Evolutionary conservation across 2,329 filamentous ascomycete genomes (phyloP).

Genomic region (Fusarium mundagurra): DNA sequence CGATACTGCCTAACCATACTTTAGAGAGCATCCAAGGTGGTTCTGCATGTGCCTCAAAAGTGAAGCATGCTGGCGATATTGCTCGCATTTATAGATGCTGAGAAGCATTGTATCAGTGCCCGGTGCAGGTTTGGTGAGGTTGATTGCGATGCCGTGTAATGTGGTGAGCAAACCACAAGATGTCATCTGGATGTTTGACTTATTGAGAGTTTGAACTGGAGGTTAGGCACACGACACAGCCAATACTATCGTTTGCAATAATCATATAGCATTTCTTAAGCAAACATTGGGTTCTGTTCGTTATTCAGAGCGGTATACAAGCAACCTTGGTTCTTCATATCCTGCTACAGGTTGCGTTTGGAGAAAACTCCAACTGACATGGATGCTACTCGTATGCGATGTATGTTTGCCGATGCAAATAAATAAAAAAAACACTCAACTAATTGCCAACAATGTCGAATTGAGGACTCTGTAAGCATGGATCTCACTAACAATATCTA

Average conservation of each 20-base stretch:
- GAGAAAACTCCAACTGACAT: too few relatives aligned
- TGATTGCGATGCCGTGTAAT: not conserved
- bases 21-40: not conserved
- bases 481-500: not conserved
- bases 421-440: not conserved
- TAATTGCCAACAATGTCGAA: not conserved
- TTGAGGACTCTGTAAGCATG: not conserved
- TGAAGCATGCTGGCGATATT: not conserved
- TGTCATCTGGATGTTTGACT: not conserved
- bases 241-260: not conserved
- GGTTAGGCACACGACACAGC: not conserved
- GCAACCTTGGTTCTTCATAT: not conserved
- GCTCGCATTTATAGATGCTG: conserved; percentile 9
- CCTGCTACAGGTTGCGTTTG: not conserved
- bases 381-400: not conserved
- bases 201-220: not conserved
- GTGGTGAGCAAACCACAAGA: not conserved
- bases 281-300: not conserved
- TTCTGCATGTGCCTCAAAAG: not conserved
- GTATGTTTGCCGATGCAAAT: not conserved
- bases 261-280: too few relatives aligned
- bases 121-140: conserved; percentile 1
- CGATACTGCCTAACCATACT: not conserved
- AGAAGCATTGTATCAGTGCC: not conserved
- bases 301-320: not conserved